These are phyloP conservation scores for Venturia effusa DNA, from an alignment of 2,329 filamentous ascomycete species.

Conservation along the genomic window DNA sequence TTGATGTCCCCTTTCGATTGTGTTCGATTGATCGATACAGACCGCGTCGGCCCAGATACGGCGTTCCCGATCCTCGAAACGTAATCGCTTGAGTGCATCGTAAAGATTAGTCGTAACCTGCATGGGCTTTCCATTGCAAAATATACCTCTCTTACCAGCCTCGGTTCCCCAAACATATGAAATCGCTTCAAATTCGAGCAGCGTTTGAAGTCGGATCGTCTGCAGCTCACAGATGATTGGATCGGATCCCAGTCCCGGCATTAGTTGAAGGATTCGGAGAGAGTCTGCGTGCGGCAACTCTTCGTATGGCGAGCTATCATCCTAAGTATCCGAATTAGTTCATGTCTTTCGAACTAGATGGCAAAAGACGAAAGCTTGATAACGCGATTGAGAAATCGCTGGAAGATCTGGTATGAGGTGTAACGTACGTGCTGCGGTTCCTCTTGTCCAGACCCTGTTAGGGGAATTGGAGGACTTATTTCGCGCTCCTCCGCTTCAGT, in stretches of 20 bases:
- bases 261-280: neutral
- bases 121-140: conserved; percentile 4
- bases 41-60: conserved; percentile 13
- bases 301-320: neutral
- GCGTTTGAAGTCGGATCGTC: neutral
- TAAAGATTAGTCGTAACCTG: conserved; percentile 4
- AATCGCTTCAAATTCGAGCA: conserved; percentile 9
- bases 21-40: conserved; percentile 13
- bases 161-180: conserved; percentile 13
- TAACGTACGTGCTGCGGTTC: no score
- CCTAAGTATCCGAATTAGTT: neutral
- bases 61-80: neutral
- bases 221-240: neutral
- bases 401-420: no score
- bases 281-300: neutral
- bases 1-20: conserved; percentile 9
- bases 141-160: neutral
- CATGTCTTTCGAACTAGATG: neutral
- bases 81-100: conserved; percentile 7
- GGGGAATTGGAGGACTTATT: no score
- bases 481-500: no score
- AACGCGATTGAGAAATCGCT: no score
- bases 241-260: neutral
- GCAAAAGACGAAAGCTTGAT: no score
- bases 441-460: no score